Evolutionary conservation across 2,329 filamentous ascomycete species (phyloP).

Genomic region (Coniochaeta sp.): DNA sequence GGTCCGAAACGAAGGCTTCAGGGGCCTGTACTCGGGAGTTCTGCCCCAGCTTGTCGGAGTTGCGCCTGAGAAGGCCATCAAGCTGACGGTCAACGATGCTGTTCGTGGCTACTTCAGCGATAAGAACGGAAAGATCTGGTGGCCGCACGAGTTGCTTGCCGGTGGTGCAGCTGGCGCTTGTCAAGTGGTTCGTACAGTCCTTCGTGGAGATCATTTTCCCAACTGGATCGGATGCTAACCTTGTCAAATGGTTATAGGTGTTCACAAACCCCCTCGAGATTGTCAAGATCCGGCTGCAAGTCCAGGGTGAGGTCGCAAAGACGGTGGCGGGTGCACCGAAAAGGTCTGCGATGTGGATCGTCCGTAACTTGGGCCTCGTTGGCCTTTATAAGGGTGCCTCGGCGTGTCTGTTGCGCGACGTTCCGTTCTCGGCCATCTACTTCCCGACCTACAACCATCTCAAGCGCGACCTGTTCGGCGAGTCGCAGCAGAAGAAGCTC

Average conservation of each 20-base stretch:
- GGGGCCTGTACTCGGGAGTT: constrained; percentile 88
- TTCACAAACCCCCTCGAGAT: constrained; percentile 98
- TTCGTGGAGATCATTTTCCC: not conserved
- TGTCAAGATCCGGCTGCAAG: constrained; percentile 96
- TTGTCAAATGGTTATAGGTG: constrained; percentile 46
- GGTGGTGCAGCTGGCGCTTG: constrained; percentile 87
- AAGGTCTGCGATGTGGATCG: constrained; percentile 95
- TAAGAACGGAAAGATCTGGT: constrained; percentile 64
- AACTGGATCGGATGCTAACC: constrained; percentile 3
- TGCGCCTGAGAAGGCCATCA: constrained; percentile 98
- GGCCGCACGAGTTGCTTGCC: constrained; percentile 69
- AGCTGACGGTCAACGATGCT: constrained; percentile 95
- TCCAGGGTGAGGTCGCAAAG: constrained; percentile 94
- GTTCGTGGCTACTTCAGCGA: constrained; percentile 71
- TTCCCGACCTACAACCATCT: constrained; percentile 95
- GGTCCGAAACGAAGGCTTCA: constrained; percentile 82
- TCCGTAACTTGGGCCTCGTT: constrained; percentile 86
- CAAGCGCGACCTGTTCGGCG: constrained; percentile 90
- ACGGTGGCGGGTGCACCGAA: constrained; percentile 72
- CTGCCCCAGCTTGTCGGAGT: constrained; percentile 93
- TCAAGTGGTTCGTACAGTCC: constrained; percentile 73
- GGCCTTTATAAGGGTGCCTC: constrained; percentile 96
- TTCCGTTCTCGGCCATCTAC: constrained; percentile 97
- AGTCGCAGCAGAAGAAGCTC: constrained; percentile 78
- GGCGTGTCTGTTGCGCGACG: constrained; percentile 89